phyloP scores from a whole-genome alignment of 371 early-diverging fungal species.

The Rhizomucor pusillus region DNA sequence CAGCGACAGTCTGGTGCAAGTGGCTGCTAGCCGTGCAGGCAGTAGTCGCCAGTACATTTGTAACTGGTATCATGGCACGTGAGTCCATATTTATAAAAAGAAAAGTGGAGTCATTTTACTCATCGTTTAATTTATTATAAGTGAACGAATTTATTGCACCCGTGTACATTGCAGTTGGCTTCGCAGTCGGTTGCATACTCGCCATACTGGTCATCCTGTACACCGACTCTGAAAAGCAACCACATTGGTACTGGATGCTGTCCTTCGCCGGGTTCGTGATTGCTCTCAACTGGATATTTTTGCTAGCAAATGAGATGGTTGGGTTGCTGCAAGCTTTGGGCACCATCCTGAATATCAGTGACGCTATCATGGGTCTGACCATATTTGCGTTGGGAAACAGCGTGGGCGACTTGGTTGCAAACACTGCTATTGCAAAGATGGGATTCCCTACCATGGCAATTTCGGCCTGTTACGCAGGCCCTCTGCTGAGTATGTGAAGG shows the following conservation, averaged over 20 bases:
- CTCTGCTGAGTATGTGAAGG: slow-evolving; percentile 62
- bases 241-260: slow-evolving; percentile 43
- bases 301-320: slow-evolving; percentile 80
- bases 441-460: slow-evolving; percentile 86
- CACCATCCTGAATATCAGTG: slow-evolving; percentile 68
- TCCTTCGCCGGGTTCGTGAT: slow-evolving; percentile 70
- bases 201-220: slow-evolving; percentile 12
- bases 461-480: slow-evolving; percentile 84
- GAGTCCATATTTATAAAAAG: too few species aligned
- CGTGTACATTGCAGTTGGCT: slow-evolving; percentile 1
- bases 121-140: too few species aligned
- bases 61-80: slow-evolving; percentile 33
- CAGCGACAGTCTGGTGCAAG: slow-evolving; percentile 30
- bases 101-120: too few species aligned
- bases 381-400: slow-evolving; percentile 85
- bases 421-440: slow-evolving; percentile 83
- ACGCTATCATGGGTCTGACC: slow-evolving; percentile 81
- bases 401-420: slow-evolving; percentile 81
- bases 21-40: slow-evolving; percentile 46
- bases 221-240: slow-evolving; percentile 28
- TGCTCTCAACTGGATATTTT: slow-evolving; percentile 77
- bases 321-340: slow-evolving; percentile 76
- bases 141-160: slow-evolving; percentile 16
- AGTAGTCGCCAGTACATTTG: slow-evolving; percentile 38
- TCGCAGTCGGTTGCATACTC: slow-evolving; percentile 23